These are phyloP conservation scores for Zygotorulaspora mrakii DNA, from an alignment of 1,139 yeast genomes.

Conservation along the genomic window DNA sequence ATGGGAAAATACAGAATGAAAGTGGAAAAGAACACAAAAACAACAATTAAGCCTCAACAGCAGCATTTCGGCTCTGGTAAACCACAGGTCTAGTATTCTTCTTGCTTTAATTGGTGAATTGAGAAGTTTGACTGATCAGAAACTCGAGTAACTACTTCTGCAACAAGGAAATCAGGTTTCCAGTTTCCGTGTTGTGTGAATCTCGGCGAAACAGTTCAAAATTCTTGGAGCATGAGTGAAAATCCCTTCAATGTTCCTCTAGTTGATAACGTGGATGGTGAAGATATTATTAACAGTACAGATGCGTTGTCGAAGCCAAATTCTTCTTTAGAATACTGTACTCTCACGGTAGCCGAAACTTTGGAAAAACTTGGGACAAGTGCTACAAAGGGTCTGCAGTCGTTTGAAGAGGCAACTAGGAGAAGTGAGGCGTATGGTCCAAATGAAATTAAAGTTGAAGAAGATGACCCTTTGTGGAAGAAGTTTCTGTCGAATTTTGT, in stretches of 20 bases:
- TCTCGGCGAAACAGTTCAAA: background rate
- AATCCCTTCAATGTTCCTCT: slow-evolving; percentile 34
- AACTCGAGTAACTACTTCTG: too few species aligned
- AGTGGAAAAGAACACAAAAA: background rate
- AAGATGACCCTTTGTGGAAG: slow-evolving; percentile 44
- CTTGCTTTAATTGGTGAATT: background rate
- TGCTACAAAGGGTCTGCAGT: slow-evolving; percentile 53
- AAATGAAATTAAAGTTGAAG: slow-evolving; percentile 27
- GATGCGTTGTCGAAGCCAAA: slow-evolving; percentile 31
- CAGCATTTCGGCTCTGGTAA: background rate
- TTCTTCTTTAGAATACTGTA: slow-evolving; percentile 45
- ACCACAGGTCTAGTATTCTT: background rate
- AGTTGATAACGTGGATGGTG: slow-evolving; percentile 14
- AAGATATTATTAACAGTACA: slow-evolving; percentile 15
- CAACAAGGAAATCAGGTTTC: background rate
- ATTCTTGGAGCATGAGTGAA: slow-evolving; percentile 24
- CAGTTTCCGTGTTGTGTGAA: slow-evolving; percentile 1
- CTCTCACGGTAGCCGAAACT: slow-evolving; percentile 58
- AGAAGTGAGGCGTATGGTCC: slow-evolving; percentile 70
- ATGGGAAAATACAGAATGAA: background rate
- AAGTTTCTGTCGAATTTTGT: slow-evolving; percentile 75
- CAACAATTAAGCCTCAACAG: background rate
- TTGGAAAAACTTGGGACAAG: slow-evolving; percentile 61
- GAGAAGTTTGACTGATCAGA: too few species aligned
- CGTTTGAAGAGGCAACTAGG: slow-evolving; percentile 62